Conservation (phyloP, 192 early-diverging fungal species). For the Bifiguratus adelaidae region DNA sequence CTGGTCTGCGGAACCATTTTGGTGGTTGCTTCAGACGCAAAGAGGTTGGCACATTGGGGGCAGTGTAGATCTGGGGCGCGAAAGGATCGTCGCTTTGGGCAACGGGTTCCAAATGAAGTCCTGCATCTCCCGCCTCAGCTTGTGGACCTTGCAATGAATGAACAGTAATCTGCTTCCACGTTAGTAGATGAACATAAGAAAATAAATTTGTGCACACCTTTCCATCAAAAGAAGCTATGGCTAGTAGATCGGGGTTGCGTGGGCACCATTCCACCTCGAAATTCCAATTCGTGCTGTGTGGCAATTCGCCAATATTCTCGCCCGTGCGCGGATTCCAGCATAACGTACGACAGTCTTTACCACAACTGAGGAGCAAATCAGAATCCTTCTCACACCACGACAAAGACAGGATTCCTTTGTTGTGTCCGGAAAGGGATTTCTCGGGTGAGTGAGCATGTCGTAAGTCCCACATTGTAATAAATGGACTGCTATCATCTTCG, state of each 20-base stretch:
- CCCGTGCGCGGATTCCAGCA: slow-evolving; percentile 85
- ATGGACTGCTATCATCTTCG: slow-evolving; percentile 86
- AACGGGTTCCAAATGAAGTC: slow-evolving; percentile 7
- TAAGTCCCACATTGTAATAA: slow-evolving; percentile 90
- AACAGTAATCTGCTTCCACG: slow-evolving; percentile 52
- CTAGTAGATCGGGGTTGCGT: slow-evolving; percentile 84
- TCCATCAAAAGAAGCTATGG: slow-evolving; percentile 90
- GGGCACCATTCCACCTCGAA: slow-evolving; percentile 97
- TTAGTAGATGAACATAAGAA: neutral
- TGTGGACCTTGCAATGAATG: slow-evolving; percentile 60
- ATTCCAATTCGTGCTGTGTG: slow-evolving; percentile 80
- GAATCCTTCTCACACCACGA: slow-evolving; percentile 95
- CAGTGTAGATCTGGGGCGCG: slow-evolving; percentile 31
- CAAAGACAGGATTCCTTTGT: slow-evolving; percentile 83
- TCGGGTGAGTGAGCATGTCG: slow-evolving; percentile 91
- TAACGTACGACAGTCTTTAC: slow-evolving; percentile 91
- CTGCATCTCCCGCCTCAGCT: slow-evolving; percentile 11
- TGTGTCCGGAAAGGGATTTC: slow-evolving; percentile 73
- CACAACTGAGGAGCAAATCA: slow-evolving; percentile 83
- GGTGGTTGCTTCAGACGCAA: slow-evolving; percentile 75
- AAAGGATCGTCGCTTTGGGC: slow-evolving; percentile 69
- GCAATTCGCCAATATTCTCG: slow-evolving; percentile 84
- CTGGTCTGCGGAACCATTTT: slow-evolving; percentile 89
- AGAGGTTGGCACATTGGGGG: slow-evolving; percentile 16
- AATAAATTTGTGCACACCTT: slow-evolving; percentile 26